Percentiles rank a stretch among this genome's conserved stretches.
Evolutionary conservation across 495 filamentous ascomycete genomes (phyloP).

Genomic region (Hyaloscypha bicolor): DNA sequence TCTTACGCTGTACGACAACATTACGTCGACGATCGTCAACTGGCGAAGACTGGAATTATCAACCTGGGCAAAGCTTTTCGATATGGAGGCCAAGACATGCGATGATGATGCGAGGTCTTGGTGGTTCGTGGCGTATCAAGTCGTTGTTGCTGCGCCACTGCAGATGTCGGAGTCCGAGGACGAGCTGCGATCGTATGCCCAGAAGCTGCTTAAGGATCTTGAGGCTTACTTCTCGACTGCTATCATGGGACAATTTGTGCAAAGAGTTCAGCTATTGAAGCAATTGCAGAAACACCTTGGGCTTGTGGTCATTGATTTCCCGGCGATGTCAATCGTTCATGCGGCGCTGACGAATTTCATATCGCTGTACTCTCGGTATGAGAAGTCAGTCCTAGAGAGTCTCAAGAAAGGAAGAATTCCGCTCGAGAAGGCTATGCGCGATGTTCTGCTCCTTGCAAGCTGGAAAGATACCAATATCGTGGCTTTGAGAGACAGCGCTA

Average conservation of each 20-base stretch:
- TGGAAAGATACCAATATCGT: slow-evolving; percentile 98
- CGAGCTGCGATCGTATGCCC: slow-evolving; percentile 62
- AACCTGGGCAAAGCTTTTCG: slow-evolving; percentile 89
- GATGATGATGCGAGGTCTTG: slow-evolving; percentile 78
- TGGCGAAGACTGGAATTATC: slow-evolving; percentile 91
- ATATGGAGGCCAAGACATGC: slow-evolving; percentile 76
- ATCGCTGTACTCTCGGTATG: slow-evolving; percentile 68
- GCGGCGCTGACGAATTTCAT: slow-evolving; percentile 79
- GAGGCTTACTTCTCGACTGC: slow-evolving; percentile 74
- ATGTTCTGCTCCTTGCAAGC: slow-evolving; percentile 83
- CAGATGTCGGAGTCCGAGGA: slow-evolving; percentile 55
- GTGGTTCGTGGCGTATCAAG: slow-evolving; percentile 97
- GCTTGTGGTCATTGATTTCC: slow-evolving; percentile 56
- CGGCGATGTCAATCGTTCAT: slow-evolving; percentile 51
- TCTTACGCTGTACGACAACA: slow-evolving; percentile 64
- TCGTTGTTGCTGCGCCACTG: slow-evolving; percentile 74
- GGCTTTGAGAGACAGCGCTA: slow-evolving; percentile 82
- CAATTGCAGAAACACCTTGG: slow-evolving; percentile 68
- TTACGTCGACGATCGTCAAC: slow-evolving; percentile 74
- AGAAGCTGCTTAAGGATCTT: slow-evolving; percentile 69
- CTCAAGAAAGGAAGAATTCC: slow-evolving; percentile 63
- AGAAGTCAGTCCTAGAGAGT: slow-evolving; percentile 59
- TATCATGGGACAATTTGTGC: slow-evolving; percentile 75
- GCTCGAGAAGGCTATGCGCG: slow-evolving; percentile 84
- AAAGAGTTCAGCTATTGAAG: slow-evolving; percentile 70